A percentile compares a stretch with the other conserved stretches of the same genome.
Conservation (phyloP, 83 land plant genomes). For the Larix sibirica region DNA sequence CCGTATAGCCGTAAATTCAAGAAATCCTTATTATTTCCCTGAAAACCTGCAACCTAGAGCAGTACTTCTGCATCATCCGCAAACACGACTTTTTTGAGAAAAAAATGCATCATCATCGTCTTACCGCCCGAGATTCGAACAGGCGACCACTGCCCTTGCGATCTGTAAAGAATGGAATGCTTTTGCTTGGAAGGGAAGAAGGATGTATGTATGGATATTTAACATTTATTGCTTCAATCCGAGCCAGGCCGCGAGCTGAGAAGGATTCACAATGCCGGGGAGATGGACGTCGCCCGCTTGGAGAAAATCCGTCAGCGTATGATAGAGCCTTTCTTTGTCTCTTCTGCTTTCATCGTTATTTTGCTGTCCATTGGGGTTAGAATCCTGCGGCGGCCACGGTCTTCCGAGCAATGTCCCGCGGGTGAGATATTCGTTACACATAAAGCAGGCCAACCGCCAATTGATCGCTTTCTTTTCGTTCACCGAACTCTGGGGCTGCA, state of each 20-base stretch:
- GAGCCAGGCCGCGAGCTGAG: neutral
- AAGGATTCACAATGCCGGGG: slow-evolving; percentile 6
- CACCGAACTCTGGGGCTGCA: no score
- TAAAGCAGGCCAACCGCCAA: slow-evolving; percentile 2
- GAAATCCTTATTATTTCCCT: no score
- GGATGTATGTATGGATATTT: no score
- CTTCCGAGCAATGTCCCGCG: slow-evolving; percentile 6
- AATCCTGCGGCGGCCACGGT: slow-evolving; percentile 1
- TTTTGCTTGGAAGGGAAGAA: no score
- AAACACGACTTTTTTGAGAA: no score
- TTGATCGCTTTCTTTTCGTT: neutral
- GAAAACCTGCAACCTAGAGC: no score
- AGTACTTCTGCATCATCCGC: no score
- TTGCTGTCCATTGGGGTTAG: neutral
- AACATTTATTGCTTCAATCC: neutral
- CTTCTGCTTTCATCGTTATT: neutral
- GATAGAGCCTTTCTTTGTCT: neutral
- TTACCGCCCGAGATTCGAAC: no score
- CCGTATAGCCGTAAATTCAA: no score
- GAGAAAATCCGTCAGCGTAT: neutral
- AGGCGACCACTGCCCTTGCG: no score
- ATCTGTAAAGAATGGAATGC: no score
- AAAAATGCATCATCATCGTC: no score
- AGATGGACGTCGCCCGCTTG: neutral
- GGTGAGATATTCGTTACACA: neutral